phyloP scores from a whole-genome alignment of 1,284 basidiomycete species.

The Rhizopogon hawkerae region DNA sequence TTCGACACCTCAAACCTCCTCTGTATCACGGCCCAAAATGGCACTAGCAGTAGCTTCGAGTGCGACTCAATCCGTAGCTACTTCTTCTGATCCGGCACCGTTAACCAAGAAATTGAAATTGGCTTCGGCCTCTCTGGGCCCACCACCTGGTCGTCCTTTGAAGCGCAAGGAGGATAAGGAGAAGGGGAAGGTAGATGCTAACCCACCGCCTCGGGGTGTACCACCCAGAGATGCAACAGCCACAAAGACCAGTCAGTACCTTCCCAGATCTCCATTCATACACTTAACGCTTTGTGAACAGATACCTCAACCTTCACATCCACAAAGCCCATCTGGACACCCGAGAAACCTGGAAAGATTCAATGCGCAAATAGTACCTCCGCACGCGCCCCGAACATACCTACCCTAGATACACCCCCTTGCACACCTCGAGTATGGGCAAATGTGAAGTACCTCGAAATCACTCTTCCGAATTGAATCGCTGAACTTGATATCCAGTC shows the following conservation, averaged over 20 bases:
- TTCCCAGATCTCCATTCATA: neutral
- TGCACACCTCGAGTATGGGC: slow-evolving; percentile 21
- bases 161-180: neutral
- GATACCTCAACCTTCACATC: neutral
- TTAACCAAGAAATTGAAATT: slow-evolving; percentile 9
- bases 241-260: neutral
- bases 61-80: neutral
- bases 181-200: neutral
- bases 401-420: neutral
- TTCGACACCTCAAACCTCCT: neutral
- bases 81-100: neutral
- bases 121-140: neutral
- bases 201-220: neutral
- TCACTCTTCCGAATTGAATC: neutral
- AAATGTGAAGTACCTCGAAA: slow-evolving; percentile 15
- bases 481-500: slow-evolving; percentile 19
- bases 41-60: neutral
- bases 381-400: neutral
- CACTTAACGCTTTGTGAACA: neutral
- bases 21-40: neutral
- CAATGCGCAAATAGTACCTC: neutral
- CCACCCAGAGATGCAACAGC: neutral
- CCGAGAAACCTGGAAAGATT: slow-evolving; percentile 9
- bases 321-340: slow-evolving; percentile 13
- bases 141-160: neutral